phyloP scores from a whole-genome alignment of 768 basidiomycete genomes.

The Leccinellum albellum region DNA sequence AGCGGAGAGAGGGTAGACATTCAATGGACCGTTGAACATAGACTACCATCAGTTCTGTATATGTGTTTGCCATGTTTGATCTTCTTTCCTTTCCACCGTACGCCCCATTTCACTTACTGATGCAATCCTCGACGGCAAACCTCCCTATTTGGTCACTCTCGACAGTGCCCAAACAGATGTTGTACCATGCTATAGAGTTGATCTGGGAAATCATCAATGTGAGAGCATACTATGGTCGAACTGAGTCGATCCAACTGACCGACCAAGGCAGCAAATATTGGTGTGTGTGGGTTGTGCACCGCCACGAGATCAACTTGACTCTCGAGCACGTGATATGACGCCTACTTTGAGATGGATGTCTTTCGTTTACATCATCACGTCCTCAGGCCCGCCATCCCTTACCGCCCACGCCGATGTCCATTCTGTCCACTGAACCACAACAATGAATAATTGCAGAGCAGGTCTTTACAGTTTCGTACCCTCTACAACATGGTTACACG shows the following conservation, averaged over 20 bases:
- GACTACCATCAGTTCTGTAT: constrained; percentile 25
- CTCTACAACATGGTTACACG: constrained; percentile 19
- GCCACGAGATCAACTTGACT: constrained; percentile 7
- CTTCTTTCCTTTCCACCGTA: background rate
- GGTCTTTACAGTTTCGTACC: constrained; percentile 26
- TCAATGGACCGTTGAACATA: constrained; percentile 14
- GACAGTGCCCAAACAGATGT: background rate
- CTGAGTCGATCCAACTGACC: background rate
- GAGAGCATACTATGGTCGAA: background rate
- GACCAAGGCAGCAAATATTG: background rate
- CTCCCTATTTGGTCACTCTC: background rate
- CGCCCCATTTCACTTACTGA: constrained; percentile 1
- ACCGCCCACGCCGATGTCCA: constrained; percentile 4
- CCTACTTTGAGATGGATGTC: background rate
- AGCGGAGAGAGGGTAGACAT: background rate
- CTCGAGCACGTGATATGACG: constrained; percentile 23
- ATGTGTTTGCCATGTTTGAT: constrained; percentile 10
- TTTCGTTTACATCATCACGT: background rate
- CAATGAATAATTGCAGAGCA: constrained; percentile 25
- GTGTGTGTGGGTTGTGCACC: background rate
- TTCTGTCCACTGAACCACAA: background rate
- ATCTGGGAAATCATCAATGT: background rate
- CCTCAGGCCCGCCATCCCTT: background rate
- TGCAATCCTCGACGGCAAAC: background rate
- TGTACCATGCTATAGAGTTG: background rate